Conservation (phyloP, 352 stramenopile species). For the Halophytophthora batemanensis region DNA sequence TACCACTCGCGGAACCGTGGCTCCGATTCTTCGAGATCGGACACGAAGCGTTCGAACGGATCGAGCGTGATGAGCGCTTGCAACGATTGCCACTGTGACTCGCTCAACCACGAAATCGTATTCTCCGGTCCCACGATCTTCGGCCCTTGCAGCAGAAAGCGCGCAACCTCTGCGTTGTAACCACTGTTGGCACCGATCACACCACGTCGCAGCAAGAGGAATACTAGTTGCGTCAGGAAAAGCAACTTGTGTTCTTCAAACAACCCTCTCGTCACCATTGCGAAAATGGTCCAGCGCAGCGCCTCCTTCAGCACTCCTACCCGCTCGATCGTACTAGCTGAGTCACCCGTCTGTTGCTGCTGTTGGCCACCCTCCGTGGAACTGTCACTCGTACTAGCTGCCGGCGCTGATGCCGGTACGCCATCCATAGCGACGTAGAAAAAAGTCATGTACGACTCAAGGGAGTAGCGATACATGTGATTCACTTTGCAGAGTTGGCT, state of each 20-base stretch:
- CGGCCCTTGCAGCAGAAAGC: conserved; percentile 78
- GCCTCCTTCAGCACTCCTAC: conserved; percentile 66
- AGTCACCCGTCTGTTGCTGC: not conserved
- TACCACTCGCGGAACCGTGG: conserved; percentile 92
- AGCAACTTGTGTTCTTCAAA: conserved; percentile 92
- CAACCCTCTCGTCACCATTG: conserved; percentile 87
- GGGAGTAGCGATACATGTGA: conserved; percentile 94
- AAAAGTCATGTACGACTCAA: conserved; percentile 89
- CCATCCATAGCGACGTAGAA: conserved; percentile 82
- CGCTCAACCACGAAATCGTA: conserved; percentile 78
- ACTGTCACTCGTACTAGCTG: not conserved
- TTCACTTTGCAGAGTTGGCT: conserved; percentile 86
- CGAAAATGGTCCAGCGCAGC: conserved; percentile 86
- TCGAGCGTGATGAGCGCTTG: conserved; percentile 74
- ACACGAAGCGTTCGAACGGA: conserved; percentile 83
- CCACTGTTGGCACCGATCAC: conserved; percentile 59
- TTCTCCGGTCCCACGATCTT: conserved; percentile 69
- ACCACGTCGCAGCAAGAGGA: conserved; percentile 75
- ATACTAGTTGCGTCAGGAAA: conserved; percentile 86
- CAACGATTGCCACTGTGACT: conserved; percentile 83
- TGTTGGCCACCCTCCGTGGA: conserved; percentile 1
- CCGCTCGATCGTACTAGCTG: conserved; percentile 42
- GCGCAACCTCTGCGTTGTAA: conserved; percentile 70
- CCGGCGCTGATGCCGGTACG: conserved; percentile 24
- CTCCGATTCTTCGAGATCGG: conserved; percentile 87